phyloP scores from a whole-genome alignment of 2,329 filamentous ascomycete genomes.

The Sclerotinia borealis region DNA sequence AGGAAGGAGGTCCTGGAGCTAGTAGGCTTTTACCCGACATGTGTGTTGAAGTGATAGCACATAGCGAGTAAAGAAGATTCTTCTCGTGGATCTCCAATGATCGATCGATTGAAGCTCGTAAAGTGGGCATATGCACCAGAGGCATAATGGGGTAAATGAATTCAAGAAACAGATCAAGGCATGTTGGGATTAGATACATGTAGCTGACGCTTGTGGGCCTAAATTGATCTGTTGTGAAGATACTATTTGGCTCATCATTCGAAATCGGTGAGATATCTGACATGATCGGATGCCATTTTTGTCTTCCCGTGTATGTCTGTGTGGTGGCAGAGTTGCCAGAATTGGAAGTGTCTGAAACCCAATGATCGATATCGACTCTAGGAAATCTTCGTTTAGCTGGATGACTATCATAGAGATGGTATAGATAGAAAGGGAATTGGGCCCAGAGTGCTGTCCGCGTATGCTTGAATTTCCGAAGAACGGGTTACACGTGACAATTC shows the following conservation, averaged over 20 bases:
- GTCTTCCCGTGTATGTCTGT: slow-evolving; percentile 14
- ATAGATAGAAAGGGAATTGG: not conserved
- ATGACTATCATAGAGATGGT: not conserved
- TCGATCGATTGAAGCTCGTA: slow-evolving; percentile 44
- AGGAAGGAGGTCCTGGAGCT: slow-evolving; percentile 36
- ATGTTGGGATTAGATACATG: slow-evolving; percentile 45
- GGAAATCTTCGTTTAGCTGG: not conserved
- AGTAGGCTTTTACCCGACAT: slow-evolving; percentile 41
- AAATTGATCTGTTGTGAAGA: slow-evolving; percentile 36
- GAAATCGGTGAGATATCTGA: slow-evolving; percentile 32
- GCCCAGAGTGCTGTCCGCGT: not conserved
- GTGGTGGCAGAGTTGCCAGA: slow-evolving; percentile 17
- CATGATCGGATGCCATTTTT: slow-evolving; percentile 26
- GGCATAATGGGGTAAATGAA: slow-evolving; percentile 61
- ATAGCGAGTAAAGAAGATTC: slow-evolving; percentile 50
- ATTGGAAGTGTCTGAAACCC: slow-evolving; percentile 21
- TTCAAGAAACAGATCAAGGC: slow-evolving; percentile 55
- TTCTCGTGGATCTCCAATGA: slow-evolving; percentile 36
- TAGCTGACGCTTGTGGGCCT: slow-evolving; percentile 43
- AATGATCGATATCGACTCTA: slow-evolving; percentile 23
- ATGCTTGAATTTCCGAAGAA: not conserved
- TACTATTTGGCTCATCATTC: slow-evolving; percentile 35
- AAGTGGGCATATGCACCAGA: slow-evolving; percentile 50
- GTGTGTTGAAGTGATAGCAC: slow-evolving; percentile 47
- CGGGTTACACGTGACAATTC: not conserved